Evolutionary conservation across 2,329 filamentous ascomycete species (phyloP), one percentile per base, ranked within the genome.

Genomic region (Fusarium mexicanum): DNA sequence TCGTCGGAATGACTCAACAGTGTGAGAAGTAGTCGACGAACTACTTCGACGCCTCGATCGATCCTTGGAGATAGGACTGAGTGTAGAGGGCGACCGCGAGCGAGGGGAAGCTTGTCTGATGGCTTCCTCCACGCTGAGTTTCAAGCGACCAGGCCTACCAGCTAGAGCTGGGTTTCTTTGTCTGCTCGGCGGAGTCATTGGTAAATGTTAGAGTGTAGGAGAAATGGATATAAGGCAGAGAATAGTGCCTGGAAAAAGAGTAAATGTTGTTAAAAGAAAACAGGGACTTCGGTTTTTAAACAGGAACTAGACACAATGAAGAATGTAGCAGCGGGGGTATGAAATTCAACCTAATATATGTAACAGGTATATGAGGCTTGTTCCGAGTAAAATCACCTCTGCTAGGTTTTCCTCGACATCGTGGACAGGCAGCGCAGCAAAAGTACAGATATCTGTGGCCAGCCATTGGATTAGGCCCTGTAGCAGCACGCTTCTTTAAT

Each of bases 81-180:
- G 60, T n/a, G 57, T 62, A n/a, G 53, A 50, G 17, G 72, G 64
- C 22, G 72, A 75, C 40, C 60, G 61, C 17, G 65, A 75, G 31
- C 72, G 73, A 50, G 50, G 22, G 29, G 61, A 50, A 51, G 61
- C 72, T 38, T 64, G 63, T 26, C 58, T 63, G 31, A 72, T 41
- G 20, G 50, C 22, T 47, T 74, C 63, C 24, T 74, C 44, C 16
- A 48, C 60, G 31, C 26, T 47, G 6, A 74, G 41, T 43, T 57
- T 64, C 51, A 59, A 55, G 46, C 51, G 68, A 38, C 55, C 50
- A 51, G 59, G 48, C 31, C 64, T 59, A 44, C 26, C 35, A 11
- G 72, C 50, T 44, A 60, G 51, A 48, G 67, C 47, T 24, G 67
- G 67, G 31, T 70, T 70, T 22, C 67, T 54, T 43, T 71, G 67